Conservation (phyloP, 805 yeast species). For the Spencermartinsiella europaea region DNA sequence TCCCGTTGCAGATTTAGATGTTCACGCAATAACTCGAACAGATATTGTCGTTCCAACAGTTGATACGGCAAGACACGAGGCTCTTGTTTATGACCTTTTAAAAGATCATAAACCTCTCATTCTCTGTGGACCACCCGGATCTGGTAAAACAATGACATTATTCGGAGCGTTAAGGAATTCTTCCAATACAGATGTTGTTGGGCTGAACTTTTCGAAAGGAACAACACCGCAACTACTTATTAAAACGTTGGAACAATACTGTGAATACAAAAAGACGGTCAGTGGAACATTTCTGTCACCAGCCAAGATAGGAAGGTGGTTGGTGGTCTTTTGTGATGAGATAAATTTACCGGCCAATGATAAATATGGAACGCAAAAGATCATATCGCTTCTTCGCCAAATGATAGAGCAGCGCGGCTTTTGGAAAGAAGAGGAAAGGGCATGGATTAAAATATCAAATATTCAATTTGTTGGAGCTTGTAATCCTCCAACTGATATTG, state of each 20-base stretch:
- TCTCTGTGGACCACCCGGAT: constrained; percentile 95
- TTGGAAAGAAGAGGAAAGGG: constrained; percentile 55
- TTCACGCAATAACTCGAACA: constrained; percentile 55
- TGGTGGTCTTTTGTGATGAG: constrained; percentile 88
- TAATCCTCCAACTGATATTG: constrained; percentile 80
- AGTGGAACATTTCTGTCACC: constrained; percentile 57
- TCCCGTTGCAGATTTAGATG: constrained; percentile 44
- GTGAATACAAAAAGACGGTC: constrained; percentile 51
- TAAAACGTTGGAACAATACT: constrained; percentile 64
- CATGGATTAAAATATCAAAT: constrained; percentile 61
- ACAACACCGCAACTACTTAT: constrained; percentile 59
- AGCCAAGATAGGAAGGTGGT: constrained; percentile 54
- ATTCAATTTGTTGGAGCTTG: constrained; percentile 94
- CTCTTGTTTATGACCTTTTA: constrained; percentile 51
- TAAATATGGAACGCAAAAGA: constrained; percentile 65
- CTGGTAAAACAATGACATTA: constrained; percentile 92
- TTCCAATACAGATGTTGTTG: constrained; percentile 52
- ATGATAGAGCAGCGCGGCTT: constrained; percentile 70
- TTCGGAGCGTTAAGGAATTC: constrained; percentile 59
- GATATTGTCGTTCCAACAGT: constrained; percentile 69
- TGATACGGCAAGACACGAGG: constrained; percentile 69
- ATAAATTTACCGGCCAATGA: constrained; percentile 76
- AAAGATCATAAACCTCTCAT: constrained; percentile 55
- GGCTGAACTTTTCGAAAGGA: constrained; percentile 79
- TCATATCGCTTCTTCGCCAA: constrained; percentile 68